Percentiles rank a stretch among this genome's conserved stretches.
phyloP scores from a whole-genome alignment of 805 yeast species.

The Candida michaelii region DNA sequence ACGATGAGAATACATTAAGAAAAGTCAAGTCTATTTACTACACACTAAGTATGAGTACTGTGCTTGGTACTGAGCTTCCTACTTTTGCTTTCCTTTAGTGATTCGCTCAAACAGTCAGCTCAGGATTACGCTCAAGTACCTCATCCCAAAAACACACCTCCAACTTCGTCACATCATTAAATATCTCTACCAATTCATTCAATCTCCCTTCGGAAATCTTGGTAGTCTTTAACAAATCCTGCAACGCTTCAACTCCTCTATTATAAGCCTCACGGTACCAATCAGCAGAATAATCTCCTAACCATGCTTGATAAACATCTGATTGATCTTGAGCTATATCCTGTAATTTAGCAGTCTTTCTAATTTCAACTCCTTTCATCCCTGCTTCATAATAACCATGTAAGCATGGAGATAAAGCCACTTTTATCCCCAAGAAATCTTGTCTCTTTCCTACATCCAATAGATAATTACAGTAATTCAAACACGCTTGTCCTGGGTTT shows the following conservation, averaged over 20 bases:
- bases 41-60: too few species aligned
- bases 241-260: slow-evolving; percentile 50
- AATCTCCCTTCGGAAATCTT: slow-evolving; percentile 45
- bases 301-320: slow-evolving; percentile 51
- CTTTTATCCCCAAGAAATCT: slow-evolving; percentile 63
- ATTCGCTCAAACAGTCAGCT: too few species aligned
- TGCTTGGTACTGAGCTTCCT: too few species aligned
- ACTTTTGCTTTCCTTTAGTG: too few species aligned
- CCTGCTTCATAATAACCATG: slow-evolving; percentile 70
- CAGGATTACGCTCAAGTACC: too few species aligned
- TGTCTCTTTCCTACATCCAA: slow-evolving; percentile 49
- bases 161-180: slow-evolving; percentile 55
- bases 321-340: slow-evolving; percentile 20
- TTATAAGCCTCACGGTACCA: slow-evolving; percentile 56
- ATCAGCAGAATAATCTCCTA: slow-evolving; percentile 58
- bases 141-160: slow-evolving; percentile 74
- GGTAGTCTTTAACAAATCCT: slow-evolving; percentile 33
- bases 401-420: slow-evolving; percentile 74
- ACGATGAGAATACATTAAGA: too few species aligned
- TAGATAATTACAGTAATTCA: slow-evolving; percentile 61
- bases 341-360: neutral
- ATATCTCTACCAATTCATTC: slow-evolving; percentile 55
- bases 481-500: slow-evolving; percentile 55
- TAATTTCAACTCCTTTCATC: slow-evolving; percentile 21
- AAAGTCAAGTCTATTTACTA: too few species aligned